A percentile compares a stretch with the other conserved stretches of the same genome.
Evolutionary conservation across 768 basidiomycete genomes (phyloP).

Genomic region (Lentinula guzmanii): DNA sequence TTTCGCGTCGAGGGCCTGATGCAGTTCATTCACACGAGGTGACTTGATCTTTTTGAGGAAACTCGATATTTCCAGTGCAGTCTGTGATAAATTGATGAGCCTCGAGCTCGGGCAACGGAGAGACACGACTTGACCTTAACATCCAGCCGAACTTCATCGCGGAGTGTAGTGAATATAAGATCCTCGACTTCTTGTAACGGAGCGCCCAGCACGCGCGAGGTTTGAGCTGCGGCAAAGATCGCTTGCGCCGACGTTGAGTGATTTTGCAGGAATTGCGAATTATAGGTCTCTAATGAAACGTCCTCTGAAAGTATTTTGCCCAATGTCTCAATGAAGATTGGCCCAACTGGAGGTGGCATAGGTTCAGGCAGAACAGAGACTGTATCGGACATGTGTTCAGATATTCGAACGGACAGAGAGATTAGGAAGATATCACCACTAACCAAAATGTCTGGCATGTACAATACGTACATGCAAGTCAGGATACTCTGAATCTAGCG

Average conservation of each 20-base stretch:
- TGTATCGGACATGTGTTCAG: conserved; percentile 15
- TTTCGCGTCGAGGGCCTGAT: conserved; percentile 28
- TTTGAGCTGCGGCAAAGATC: conserved; percentile 62
- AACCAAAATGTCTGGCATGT: conserved; percentile 55
- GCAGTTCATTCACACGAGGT: conserved; percentile 38
- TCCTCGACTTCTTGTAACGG: conserved; percentile 57
- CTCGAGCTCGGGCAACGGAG: neutral
- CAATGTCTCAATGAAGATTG: conserved; percentile 43
- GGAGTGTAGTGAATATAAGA: conserved; percentile 39
- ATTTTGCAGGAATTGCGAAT: conserved; percentile 69
- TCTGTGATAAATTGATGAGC: conserved; percentile 22
- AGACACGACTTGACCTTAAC: conserved; percentile 26
- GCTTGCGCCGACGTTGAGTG: conserved; percentile 45
- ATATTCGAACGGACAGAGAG: neutral
- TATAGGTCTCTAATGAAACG: conserved; percentile 58
- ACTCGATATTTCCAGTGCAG: conserved; percentile 26
- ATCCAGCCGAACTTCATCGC: conserved; percentile 23
- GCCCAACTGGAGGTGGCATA: conserved; percentile 36
- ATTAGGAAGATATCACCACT: conserved; percentile 8
- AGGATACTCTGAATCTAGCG: conserved; percentile 50
- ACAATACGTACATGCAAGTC: conserved; percentile 68
- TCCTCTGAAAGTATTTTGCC: conserved; percentile 49
- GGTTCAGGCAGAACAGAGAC: conserved; percentile 39
- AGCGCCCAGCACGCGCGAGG: conserved; percentile 36
- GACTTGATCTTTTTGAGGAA: conserved; percentile 33